These are phyloP conservation scores for Colletotrichum caudatum DNA, from an alignment of 2,329 filamentous ascomycete species.

Conservation along the genomic window DNA sequence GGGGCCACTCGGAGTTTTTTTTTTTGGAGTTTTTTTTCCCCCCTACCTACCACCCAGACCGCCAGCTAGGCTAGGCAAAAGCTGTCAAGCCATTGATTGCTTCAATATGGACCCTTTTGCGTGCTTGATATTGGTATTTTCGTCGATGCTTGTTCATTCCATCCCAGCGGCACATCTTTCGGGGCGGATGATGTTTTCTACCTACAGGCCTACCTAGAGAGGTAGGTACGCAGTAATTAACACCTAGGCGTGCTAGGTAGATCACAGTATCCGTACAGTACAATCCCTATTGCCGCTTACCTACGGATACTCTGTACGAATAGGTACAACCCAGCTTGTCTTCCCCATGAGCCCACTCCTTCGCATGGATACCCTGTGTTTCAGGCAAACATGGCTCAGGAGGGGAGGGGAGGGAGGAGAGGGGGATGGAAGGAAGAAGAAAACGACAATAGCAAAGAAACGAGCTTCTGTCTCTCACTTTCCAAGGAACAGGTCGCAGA, in stretches of 20 bases:
- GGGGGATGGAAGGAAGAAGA: neutral
- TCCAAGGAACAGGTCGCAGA: conserved; percentile 20
- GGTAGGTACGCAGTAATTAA: no score
- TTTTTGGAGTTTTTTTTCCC: conserved; percentile 13
- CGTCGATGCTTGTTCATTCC: neutral
- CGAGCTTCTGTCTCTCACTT: neutral
- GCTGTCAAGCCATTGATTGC: neutral
- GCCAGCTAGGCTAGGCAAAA: neutral
- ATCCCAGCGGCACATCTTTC: neutral
- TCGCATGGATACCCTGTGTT: neutral
- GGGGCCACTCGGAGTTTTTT: conserved; percentile 27
- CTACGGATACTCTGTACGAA: no score
- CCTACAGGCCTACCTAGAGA: no score
- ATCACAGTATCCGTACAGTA: neutral
- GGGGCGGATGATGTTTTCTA: neutral
- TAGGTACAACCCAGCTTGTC: neutral
- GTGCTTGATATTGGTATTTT: neutral
- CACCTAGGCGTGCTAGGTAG: no score
- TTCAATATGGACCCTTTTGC: neutral
- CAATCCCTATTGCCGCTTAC: neutral
- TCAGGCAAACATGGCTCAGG: conserved; percentile 8
- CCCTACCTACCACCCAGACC: conserved; percentile 5
- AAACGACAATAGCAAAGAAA: conserved; percentile 25
- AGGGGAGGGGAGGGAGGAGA: neutral
- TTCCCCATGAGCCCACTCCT: neutral